Conservation (phyloP, 2,329 filamentous ascomycete genomes). For the Capronia epimyces region DNA sequence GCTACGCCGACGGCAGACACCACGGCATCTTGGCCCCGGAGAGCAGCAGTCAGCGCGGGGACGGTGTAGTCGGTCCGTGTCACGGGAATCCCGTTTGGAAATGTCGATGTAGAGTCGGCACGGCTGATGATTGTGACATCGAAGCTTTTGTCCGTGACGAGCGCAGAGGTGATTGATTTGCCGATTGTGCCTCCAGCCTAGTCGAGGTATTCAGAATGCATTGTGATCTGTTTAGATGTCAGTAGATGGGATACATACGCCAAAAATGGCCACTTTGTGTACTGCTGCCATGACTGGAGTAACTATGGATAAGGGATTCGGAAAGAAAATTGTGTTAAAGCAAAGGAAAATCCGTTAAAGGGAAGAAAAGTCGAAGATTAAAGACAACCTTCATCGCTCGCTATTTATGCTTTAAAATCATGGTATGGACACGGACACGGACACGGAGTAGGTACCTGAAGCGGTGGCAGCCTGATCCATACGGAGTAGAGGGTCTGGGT, state of each 20-base stretch:
- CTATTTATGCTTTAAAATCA: too few relatives aligned
- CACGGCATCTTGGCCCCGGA: constrained; percentile 32
- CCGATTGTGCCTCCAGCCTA: constrained; percentile 1
- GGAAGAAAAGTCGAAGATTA: too few relatives aligned
- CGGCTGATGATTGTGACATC: constrained; percentile 29
- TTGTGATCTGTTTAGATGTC: not conserved
- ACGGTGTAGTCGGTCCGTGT: constrained; percentile 29
- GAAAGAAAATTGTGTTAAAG: too few relatives aligned
- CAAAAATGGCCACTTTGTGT: not conserved
- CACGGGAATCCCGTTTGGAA: constrained; percentile 24
- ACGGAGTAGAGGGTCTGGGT: too few relatives aligned
- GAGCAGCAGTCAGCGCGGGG: constrained; percentile 23
- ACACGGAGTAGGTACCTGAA: too few relatives aligned
- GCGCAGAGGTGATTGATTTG: not conserved
- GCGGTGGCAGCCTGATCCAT: too few relatives aligned
- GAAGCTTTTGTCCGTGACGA: constrained; percentile 15
- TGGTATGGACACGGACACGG: too few relatives aligned
- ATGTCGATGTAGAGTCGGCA: constrained; percentile 20
- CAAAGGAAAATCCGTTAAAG: too few relatives aligned
- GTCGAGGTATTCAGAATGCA: not conserved
- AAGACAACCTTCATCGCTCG: too few relatives aligned
- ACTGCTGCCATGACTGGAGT: not conserved
- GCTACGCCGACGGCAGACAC: constrained; percentile 30
- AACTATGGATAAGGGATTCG: too few relatives aligned
- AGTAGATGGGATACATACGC: not conserved